These are phyloP conservation scores for Lipomyces kockii DNA, from an alignment of 805 yeast genomes.

Conservation along the genomic window DNA sequence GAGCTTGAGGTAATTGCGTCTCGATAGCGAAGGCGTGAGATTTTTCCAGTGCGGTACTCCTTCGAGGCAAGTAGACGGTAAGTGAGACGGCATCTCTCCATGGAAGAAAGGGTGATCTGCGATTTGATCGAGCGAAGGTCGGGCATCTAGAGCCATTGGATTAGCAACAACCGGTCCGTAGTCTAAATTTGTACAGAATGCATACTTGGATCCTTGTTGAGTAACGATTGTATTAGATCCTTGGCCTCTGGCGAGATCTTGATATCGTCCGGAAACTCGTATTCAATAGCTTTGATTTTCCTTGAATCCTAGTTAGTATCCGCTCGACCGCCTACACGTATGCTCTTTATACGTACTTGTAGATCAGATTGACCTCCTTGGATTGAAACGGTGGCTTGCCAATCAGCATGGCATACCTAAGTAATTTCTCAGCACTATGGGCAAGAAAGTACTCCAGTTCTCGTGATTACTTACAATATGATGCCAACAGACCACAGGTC, in stretches of 20 bases:
- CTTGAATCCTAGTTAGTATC: neutral
- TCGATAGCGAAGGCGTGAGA: conserved; percentile 26
- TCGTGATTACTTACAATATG: conserved; percentile 61
- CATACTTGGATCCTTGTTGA: conserved; percentile 72
- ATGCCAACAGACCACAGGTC: conserved; percentile 98
- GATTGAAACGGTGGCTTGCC: conserved; percentile 99
- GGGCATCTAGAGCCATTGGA: conserved; percentile 42
- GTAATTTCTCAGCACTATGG: neutral
- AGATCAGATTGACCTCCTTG: conserved; percentile 88
- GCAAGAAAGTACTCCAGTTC: neutral
- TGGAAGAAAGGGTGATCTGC: conserved; percentile 85
- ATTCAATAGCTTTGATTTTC: conserved; percentile 76
- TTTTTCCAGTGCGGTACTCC: conserved; percentile 62
- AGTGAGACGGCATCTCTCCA: conserved; percentile 77
- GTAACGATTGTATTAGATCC: conserved; percentile 69
- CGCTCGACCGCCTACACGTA: neutral
- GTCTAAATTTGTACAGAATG: neutral
- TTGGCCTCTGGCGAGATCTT: conserved; percentile 72
- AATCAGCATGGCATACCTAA: conserved; percentile 69
- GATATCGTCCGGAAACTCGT: conserved; percentile 72
- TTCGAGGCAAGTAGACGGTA: conserved; percentile 65
- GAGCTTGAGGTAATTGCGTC: conserved; percentile 25
- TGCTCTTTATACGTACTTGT: conserved; percentile 51
- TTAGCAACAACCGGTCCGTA: neutral
- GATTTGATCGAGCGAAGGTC: conserved; percentile 82